phyloP scores from a whole-genome alignment of 2,329 filamentous ascomycete species.

The Amesomyces nigricolor region DNA sequence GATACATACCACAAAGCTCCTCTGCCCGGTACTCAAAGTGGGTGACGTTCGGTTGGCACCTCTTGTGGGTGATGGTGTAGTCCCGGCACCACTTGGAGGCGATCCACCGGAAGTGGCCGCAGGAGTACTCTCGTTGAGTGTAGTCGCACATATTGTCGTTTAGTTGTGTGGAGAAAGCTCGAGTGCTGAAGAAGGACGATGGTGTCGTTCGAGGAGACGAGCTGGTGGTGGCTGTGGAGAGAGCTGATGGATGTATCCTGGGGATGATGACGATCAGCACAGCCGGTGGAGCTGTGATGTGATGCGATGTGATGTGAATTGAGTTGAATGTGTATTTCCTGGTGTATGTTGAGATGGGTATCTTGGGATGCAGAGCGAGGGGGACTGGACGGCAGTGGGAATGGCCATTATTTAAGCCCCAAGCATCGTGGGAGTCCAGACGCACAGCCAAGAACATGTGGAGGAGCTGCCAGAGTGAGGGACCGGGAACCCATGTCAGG shows the following conservation, averaged over 20 bases:
- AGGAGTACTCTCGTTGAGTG: constrained; percentile 38
- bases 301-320: background rate
- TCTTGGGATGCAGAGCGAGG: constrained; percentile 2
- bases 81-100: constrained; percentile 33
- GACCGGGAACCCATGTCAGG: constrained; percentile 22
- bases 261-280: constrained; percentile 1
- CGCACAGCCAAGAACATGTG: constrained; percentile 3
- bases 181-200: background rate
- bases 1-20: constrained; percentile 30
- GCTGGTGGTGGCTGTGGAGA: background rate
- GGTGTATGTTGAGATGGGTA: background rate
- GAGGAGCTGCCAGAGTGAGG: constrained; percentile 16
- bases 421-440: constrained; percentile 15
- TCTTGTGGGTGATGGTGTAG: constrained; percentile 31
- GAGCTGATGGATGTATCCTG: background rate
- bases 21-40: constrained; percentile 32
- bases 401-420: constrained; percentile 27
- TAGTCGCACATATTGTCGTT: constrained; percentile 43
- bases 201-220: background rate
- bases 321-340: background rate
- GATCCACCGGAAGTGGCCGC: constrained; percentile 35
- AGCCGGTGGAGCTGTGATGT: constrained; percentile 1
- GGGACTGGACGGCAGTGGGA: constrained; percentile 15
- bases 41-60: constrained; percentile 32
- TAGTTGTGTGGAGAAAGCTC: background rate